These are phyloP conservation scores for Magnusiomyces clavatus DNA, from an alignment of 1,139 yeast genomes.

Conservation along the genomic window DNA sequence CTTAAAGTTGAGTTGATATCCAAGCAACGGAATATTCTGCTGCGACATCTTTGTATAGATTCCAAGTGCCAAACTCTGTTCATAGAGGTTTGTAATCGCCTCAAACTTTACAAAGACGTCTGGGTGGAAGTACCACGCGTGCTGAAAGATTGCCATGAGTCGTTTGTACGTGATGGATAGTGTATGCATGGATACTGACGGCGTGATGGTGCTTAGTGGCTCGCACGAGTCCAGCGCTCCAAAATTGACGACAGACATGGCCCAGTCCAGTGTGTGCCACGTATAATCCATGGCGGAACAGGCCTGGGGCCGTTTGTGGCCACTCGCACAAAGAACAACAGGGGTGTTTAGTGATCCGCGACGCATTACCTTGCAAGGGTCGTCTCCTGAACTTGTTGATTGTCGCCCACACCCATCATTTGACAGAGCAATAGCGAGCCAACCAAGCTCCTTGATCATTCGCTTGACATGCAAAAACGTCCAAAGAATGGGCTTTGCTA, in stretches of 20 bases:
- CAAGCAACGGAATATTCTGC: constrained; percentile 4
- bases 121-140: constrained; percentile 14
- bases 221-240: neutral
- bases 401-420: constrained; percentile 5
- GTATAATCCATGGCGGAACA: constrained; percentile 10
- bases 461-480: constrained; percentile 9
- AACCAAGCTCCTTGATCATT: constrained; percentile 8
- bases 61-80: constrained; percentile 10
- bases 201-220: constrained; percentile 1
- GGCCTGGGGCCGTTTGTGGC: constrained; percentile 5
- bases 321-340: neutral
- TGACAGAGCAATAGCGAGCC: constrained; percentile 6
- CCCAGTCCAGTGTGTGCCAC: constrained; percentile 11
- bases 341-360: neutral
- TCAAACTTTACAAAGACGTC: constrained; percentile 9
- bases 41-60: constrained; percentile 6
- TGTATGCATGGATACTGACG: constrained; percentile 4
- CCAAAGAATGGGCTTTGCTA: constrained; percentile 7
- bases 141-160: constrained; percentile 14
- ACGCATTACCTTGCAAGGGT: constrained; percentile 2
- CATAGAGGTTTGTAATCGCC: constrained; percentile 5
- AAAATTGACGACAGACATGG: constrained; percentile 4
- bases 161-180: constrained; percentile 7
- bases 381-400: neutral
- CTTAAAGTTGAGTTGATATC: neutral